phyloP scores from a whole-genome alignment of 768 basidiomycete genomes.

The Pleurotus tuoliensis region DNA sequence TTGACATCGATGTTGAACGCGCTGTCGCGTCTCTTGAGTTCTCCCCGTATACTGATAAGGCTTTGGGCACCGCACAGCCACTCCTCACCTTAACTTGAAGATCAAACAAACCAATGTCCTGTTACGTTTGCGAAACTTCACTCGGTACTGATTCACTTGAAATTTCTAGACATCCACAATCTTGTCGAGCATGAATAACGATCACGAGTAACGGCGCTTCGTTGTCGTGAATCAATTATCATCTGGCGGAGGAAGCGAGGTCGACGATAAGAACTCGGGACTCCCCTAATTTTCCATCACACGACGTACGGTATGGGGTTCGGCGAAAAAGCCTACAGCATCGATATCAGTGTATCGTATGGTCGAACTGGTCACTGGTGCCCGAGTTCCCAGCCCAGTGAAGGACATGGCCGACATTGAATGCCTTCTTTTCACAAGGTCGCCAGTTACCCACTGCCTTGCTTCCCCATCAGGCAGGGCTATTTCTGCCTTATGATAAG shows the following conservation, averaged over 20 bases:
- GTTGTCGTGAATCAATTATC: background rate
- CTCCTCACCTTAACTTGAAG: too few relatives aligned
- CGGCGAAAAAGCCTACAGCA: background rate
- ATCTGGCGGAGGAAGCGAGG: background rate
- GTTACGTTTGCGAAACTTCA: background rate
- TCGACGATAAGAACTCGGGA: background rate
- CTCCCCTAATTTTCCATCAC: too few relatives aligned
- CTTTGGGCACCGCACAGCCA: too few relatives aligned
- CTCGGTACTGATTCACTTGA: background rate
- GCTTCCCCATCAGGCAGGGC: slow-evolving; percentile 32
- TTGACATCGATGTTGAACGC: too few relatives aligned
- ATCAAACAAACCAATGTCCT: background rate
- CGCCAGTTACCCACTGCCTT: slow-evolving; percentile 17
- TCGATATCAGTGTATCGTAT: background rate
- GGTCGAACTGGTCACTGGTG: background rate
- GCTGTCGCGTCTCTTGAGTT: too few relatives aligned
- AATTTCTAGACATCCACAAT: background rate
- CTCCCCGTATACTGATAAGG: too few relatives aligned
- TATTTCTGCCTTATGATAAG: slow-evolving; percentile 16
- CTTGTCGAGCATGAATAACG: slow-evolving; percentile 2
- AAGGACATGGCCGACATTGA: background rate
- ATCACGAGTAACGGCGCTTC: background rate
- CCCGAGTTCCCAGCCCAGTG: too few relatives aligned
- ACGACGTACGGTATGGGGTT: too few relatives aligned
- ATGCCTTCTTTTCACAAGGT: slow-evolving; percentile 7